These are phyloP conservation scores for Botrytis squamosa DNA, from an alignment of 2,329 filamentous ascomycete genomes.

Conservation along the genomic window DNA sequence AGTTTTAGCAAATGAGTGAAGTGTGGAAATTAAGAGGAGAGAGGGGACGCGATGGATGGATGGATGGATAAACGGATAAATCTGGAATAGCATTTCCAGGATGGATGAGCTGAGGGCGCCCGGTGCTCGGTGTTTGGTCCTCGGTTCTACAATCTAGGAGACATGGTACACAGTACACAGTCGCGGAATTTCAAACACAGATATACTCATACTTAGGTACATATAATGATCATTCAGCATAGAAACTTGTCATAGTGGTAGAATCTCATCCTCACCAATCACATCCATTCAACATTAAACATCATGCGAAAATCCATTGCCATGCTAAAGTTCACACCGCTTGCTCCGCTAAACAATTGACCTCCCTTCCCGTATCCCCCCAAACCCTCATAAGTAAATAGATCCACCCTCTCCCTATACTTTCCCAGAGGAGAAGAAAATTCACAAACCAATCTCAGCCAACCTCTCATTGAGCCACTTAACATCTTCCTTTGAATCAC, in stretches of 20 bases:
- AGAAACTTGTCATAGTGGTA: neutral
- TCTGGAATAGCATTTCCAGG: neutral
- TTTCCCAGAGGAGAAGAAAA: neutral
- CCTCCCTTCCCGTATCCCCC: neutral
- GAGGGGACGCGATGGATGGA: neutral
- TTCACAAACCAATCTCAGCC: slow-evolving; percentile 30
- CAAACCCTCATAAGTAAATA: neutral
- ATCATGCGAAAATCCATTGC: neutral
- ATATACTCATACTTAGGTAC: neutral
- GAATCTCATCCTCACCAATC: accelerated
- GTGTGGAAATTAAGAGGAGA: neutral
- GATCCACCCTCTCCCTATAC: accelerated
- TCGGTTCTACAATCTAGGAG: neutral
- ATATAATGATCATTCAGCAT: neutral
- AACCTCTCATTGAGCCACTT: slow-evolving; percentile 64
- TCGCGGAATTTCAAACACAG: neutral
- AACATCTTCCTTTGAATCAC: slow-evolving; percentile 67
- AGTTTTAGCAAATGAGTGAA: neutral
- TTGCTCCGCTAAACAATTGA: neutral
- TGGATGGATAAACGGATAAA: neutral
- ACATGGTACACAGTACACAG: neutral
- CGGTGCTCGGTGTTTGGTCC: neutral
- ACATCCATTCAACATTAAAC: neutral
- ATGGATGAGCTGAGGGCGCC: neutral
- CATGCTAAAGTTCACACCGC: neutral